Conservation (phyloP, 352 stramenopile species). For the Phytophthora gonapodyides region DNA sequence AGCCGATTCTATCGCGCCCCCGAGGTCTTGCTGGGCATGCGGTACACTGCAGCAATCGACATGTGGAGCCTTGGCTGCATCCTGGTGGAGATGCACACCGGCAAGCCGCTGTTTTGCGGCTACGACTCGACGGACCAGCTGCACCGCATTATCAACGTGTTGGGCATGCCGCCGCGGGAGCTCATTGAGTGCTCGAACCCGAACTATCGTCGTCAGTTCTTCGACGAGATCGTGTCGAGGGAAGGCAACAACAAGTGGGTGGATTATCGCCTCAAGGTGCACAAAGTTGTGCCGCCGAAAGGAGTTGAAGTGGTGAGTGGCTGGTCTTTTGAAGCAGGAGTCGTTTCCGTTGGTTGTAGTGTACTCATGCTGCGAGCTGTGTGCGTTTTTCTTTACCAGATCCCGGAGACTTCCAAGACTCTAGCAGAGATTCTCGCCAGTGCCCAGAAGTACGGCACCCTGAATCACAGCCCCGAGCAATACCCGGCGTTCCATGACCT, state of each 20-base stretch:
- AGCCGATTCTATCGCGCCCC: conserved; percentile 96
- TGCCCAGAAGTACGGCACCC: conserved; percentile 46
- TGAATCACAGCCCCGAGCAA: conserved; percentile 76
- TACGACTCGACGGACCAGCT: conserved; percentile 97
- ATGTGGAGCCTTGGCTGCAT: conserved; percentile 92
- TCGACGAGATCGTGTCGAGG: conserved; percentile 79
- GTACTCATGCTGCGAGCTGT: conserved; percentile 8
- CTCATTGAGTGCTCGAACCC: conserved; percentile 91
- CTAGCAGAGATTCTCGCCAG: conserved; percentile 68
- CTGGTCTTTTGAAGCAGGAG: not conserved
- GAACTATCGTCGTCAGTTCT: conserved; percentile 90
- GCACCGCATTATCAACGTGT: conserved; percentile 94
- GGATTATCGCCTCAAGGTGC: conserved; percentile 71
- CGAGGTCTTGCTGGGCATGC: conserved; percentile 85
- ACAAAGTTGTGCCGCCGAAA: conserved; percentile 49
- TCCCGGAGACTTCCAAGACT: conserved; percentile 44
- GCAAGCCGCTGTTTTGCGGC: conserved; percentile 97
- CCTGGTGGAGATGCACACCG: conserved; percentile 98
- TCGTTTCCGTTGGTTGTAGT: not conserved
- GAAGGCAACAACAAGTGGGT: conserved; percentile 63
- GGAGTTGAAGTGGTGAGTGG: conserved; percentile 42
- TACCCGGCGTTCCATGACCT: conserved; percentile 95
- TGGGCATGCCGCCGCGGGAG: conserved; percentile 93
- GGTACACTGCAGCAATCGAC: conserved; percentile 85
- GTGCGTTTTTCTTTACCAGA: conserved; percentile 27